Base-by-base conservation (phyloP, 2,329 filamentous ascomycete species). In the Clonostachys rosea region DNA sequence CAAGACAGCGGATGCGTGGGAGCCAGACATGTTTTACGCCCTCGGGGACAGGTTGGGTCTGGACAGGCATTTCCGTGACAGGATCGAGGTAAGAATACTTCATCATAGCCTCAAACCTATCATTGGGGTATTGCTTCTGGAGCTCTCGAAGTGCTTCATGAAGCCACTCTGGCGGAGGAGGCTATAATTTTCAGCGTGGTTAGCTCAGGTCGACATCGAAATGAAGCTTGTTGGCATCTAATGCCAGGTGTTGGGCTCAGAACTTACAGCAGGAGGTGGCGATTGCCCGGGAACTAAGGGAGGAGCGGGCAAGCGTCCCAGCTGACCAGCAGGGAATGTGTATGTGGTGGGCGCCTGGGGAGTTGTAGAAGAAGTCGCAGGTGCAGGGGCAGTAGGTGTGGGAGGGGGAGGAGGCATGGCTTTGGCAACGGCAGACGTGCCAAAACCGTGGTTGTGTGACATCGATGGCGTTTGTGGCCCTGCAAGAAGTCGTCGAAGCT, bases 91-190 rank as follows among this genome's bases (percentile, higher is more conserved):
- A 84, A 20, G 83, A 89, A 67, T 95, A 91, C 50, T 91, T 89
- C 94, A 99, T 99, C 18, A 86, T 80, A 46, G 84, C 87, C 66
- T 96, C 90, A 63, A 97, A 97, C 33, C 80, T 78, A 64, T 96
- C 91, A 39, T 66, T 64, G 5, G 88, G 86, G 59, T 96, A 92
- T 50, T 76, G 73, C 55, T 83, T 83, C 56, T 73, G 72, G 48
- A 97, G 79, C 20, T 83, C 76, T 49, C 79, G 73, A n/a, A 97
- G 80, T 46, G 89, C 86, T 36, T 78, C 70, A 48, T 77, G 73
- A 47, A 99, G 86, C 94, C 94, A 97, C 48, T 81, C 74, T n/a
- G 92, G 91, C 16, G 91, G 84, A 8, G 88, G 83, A 49, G 91
- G 89, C 90, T 95, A 59, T 34, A 20, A 18, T 13, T 5, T 24